These are phyloP conservation scores for Microbotryum lychnidis-dioicae DNA, from an alignment of 1,284 basidiomycete genomes.

Conservation along the genomic window DNA sequence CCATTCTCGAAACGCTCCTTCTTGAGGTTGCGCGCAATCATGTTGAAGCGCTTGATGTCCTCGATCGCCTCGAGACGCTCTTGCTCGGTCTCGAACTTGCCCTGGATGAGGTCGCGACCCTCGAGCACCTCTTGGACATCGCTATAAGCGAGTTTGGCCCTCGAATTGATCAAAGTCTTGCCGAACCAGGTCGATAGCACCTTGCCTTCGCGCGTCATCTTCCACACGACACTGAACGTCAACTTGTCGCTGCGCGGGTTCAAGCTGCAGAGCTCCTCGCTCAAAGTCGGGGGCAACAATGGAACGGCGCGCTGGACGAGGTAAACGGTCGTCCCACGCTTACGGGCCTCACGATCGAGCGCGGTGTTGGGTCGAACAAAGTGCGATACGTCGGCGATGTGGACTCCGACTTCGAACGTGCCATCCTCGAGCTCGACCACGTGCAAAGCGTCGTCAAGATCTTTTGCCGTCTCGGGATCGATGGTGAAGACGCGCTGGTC, in stretches of 20 bases:
- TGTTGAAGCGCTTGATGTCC: slow-evolving; percentile 62
- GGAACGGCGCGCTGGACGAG: slow-evolving; percentile 90
- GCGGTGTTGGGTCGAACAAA: slow-evolving; percentile 85
- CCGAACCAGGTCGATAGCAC: slow-evolving; percentile 84
- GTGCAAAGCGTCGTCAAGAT: slow-evolving; percentile 90
- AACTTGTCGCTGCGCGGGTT: slow-evolving; percentile 78
- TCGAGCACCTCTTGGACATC: slow-evolving; percentile 76
- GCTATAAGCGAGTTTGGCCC: slow-evolving; percentile 72
- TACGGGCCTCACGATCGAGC: slow-evolving; percentile 92
- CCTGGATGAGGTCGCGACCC: slow-evolving; percentile 53
- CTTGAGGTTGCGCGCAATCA: slow-evolving; percentile 49
- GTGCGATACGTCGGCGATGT: slow-evolving; percentile 91
- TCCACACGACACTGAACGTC: slow-evolving; percentile 80
- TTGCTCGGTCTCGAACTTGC: slow-evolving; percentile 54
- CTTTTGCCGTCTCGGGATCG: slow-evolving; percentile 80
- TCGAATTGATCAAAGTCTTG: slow-evolving; percentile 82
- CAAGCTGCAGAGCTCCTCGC: slow-evolving; percentile 87
- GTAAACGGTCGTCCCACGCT: slow-evolving; percentile 86
- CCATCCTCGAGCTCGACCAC: slow-evolving; percentile 82
- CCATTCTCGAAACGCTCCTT: slow-evolving; percentile 66
- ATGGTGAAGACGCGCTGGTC: slow-evolving; percentile 82
- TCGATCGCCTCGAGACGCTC: slow-evolving; percentile 54
- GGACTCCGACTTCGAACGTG: slow-evolving; percentile 81
- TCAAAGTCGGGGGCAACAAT: slow-evolving; percentile 86
- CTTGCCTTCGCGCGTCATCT: slow-evolving; percentile 71